Evolutionary conservation across 164 flowering plant species (phyloP).

Genomic region (Vitis rupestris): DNA sequence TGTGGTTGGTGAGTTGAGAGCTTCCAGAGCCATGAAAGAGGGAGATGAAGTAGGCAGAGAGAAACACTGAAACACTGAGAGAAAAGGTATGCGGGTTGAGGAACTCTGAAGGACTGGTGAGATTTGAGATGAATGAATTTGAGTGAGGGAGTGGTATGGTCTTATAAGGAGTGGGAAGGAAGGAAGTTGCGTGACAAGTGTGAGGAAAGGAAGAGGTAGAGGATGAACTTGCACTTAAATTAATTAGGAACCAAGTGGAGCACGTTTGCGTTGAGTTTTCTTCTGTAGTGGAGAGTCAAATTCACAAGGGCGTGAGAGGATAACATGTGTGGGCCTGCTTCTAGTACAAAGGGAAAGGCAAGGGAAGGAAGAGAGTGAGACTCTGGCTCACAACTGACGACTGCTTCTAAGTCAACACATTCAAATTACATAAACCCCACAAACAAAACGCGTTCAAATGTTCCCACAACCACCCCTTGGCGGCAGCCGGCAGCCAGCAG

Average conservation of each 20-base stretch:
- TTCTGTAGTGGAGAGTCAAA: slow-evolving; percentile 2
- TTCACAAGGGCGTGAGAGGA: not conserved
- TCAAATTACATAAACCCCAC: not conserved
- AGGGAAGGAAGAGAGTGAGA: no score
- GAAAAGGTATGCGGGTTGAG: not conserved
- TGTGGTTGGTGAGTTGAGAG: slow-evolving; percentile 35
- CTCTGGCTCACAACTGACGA: not conserved
- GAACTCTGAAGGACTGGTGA: not conserved
- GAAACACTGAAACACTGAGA: not conserved
- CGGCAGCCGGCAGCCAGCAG: no score
- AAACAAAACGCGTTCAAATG: not conserved
- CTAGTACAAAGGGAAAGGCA: not conserved
- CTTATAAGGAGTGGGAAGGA: not conserved
- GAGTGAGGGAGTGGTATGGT: not conserved
- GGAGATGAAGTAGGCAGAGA: not conserved
- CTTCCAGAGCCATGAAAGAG: slow-evolving; percentile 29
- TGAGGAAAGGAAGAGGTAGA: slow-evolving; percentile 14
- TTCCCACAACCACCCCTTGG: not conserved
- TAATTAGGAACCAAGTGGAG: slow-evolving; percentile 11
- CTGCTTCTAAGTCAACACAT: slow-evolving; percentile 5
- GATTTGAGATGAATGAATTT: not conserved
- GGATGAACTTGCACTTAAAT: not conserved
- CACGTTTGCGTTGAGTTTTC: slow-evolving; percentile 1
- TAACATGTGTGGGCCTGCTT: not conserved
- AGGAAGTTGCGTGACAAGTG: slow-evolving; percentile 47